phyloP scores from a whole-genome alignment of 208 protist genomes.

The Phytomonas sp. region DNA sequence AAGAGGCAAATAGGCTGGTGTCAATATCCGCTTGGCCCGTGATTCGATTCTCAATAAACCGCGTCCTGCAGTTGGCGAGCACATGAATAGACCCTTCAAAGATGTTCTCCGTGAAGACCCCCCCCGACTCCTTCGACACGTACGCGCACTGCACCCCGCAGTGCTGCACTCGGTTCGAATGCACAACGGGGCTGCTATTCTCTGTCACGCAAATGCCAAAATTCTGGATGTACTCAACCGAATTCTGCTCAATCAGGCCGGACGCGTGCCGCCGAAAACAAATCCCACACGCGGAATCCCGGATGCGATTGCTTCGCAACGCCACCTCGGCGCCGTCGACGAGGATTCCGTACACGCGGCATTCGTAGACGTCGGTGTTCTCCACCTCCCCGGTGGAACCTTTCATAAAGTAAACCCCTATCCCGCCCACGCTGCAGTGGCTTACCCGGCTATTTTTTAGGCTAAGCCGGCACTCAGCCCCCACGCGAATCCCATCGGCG shows the following conservation, averaged over 20 bases:
- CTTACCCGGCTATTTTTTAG: slow-evolving; percentile 55
- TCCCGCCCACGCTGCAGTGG: slow-evolving; percentile 57
- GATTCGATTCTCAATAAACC: slow-evolving; percentile 60
- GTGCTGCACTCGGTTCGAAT: slow-evolving; percentile 49
- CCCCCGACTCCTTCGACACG: slow-evolving; percentile 46
- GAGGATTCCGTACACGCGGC: slow-evolving; percentile 75
- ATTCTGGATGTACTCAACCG: slow-evolving; percentile 62
- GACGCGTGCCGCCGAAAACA: slow-evolving; percentile 41
- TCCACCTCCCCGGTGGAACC: slow-evolving; percentile 51
- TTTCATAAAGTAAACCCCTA: slow-evolving; percentile 72
- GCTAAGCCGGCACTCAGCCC: slow-evolving; percentile 28
- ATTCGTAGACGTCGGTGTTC: slow-evolving; percentile 79
- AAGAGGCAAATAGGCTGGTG: slow-evolving; percentile 36
- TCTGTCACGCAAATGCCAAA: slow-evolving; percentile 75
- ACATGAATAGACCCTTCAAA: slow-evolving; percentile 79
- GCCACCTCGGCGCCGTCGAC: slow-evolving; percentile 32
- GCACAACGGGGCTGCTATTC: slow-evolving; percentile 59
- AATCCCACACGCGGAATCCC: slow-evolving; percentile 68
- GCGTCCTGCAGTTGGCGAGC: slow-evolving; percentile 31
- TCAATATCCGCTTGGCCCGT: slow-evolving; percentile 56
- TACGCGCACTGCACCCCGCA: slow-evolving; percentile 75
- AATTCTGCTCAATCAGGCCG: slow-evolving; percentile 65
- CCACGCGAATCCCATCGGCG: slow-evolving; percentile 66
- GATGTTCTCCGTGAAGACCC: slow-evolving; percentile 61
- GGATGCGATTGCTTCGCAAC: slow-evolving; percentile 55